These are phyloP conservation scores for Acacia confusa DNA, from an alignment of 306 rosid genomes.

Conservation along the genomic window DNA sequence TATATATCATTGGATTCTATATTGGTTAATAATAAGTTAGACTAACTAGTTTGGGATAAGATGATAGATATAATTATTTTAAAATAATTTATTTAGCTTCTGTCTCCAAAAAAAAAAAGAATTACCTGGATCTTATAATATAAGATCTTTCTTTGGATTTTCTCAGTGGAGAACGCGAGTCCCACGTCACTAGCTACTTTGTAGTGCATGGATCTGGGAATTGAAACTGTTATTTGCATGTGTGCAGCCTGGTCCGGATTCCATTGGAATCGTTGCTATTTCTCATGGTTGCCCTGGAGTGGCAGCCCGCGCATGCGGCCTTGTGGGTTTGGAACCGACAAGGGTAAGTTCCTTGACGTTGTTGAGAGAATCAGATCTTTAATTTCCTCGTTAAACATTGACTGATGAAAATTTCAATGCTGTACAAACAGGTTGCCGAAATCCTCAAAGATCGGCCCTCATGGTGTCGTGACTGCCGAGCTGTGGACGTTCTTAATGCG, in stretches of 20 bases:
- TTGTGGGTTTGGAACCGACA: constrained; percentile 94
- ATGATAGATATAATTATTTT: too few relatives aligned
- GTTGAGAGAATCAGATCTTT: background rate
- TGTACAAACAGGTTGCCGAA: constrained; percentile 72
- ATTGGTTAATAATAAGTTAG: too few relatives aligned
- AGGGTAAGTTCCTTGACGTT: constrained; percentile 58
- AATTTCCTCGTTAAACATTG: background rate
- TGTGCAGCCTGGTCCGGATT: constrained; percentile 99
- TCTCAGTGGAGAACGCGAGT: background rate
- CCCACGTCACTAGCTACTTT: background rate
- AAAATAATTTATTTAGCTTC: too few relatives aligned
- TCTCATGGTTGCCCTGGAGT: constrained; percentile 99
- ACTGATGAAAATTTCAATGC: background rate
- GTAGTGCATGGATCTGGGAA: background rate
- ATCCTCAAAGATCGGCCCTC: constrained; percentile 93
- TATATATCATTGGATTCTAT: too few relatives aligned
- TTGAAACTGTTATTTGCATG: background rate
- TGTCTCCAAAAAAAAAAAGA: too few relatives aligned
- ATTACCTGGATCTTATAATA: too few relatives aligned
- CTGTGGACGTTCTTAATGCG: constrained; percentile 77
- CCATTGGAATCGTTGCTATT: constrained; percentile 99
- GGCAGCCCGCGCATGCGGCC: constrained; percentile 99
- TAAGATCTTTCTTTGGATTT: background rate
- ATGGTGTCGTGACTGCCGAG: constrained; percentile 91
- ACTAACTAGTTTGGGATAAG: too few relatives aligned